Percentiles rank a stretch among this genome's conserved stretches.
phyloP scores from a whole-genome alignment of 192 early-diverging fungal species.

The Tieghemiomyces parasiticus region DNA sequence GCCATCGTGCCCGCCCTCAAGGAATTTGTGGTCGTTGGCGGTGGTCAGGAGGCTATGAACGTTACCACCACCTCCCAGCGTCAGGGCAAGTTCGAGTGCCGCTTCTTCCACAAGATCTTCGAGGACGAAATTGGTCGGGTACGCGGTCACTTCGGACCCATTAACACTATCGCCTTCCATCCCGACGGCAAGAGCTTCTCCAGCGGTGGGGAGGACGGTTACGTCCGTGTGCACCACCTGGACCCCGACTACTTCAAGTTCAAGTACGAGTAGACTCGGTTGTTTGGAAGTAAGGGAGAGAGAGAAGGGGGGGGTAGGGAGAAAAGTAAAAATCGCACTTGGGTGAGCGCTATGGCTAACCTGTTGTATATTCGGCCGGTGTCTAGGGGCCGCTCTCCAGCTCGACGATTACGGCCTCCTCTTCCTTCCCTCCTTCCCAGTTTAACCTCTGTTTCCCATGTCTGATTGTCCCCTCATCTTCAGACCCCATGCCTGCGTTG shows the following conservation, averaged over 20 bases:
- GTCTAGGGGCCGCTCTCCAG: no score
- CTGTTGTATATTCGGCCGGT: no score
- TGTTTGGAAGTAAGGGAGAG: not conserved
- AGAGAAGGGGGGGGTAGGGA: no score
- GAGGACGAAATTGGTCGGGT: conserved; percentile 94
- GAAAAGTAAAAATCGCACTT: no score
- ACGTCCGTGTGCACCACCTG: conserved; percentile 90
- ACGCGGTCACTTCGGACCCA: conserved; percentile 98
- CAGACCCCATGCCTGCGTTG: no score
- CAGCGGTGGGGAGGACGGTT: conserved; percentile 96
- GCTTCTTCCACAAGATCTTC: conserved; percentile 94
- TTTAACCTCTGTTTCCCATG: no score
- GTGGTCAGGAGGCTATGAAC: conserved; percentile 97
- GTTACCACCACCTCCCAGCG: conserved; percentile 83
- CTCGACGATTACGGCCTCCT: no score
- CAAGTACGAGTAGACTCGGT: conserved; percentile 30
- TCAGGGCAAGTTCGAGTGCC: conserved; percentile 92
- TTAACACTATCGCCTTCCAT: conserved; percentile 97
- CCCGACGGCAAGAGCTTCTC: conserved; percentile 90
- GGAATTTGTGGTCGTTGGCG: conserved; percentile 78
- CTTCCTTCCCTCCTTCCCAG: no score
- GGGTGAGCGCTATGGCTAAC: no score
- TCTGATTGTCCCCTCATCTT: no score
- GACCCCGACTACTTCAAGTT: conserved; percentile 94
- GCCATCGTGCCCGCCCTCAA: conserved; percentile 69